These are phyloP conservation scores for Fusarium piperis DNA, from an alignment of 2,329 filamentous ascomycete species.

Conservation along the genomic window DNA sequence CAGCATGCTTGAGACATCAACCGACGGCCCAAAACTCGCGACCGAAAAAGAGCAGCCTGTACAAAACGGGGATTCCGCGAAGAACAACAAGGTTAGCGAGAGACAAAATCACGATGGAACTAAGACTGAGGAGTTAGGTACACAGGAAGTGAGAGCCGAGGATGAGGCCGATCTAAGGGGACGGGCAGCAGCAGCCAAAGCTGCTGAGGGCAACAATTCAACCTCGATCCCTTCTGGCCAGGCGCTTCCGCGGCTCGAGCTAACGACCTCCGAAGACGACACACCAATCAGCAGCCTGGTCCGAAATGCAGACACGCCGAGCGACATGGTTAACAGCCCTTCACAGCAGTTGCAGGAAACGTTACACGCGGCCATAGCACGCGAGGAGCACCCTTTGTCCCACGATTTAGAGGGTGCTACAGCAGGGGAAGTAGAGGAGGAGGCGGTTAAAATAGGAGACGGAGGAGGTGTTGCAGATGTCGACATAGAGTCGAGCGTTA, in stretches of 20 bases:
- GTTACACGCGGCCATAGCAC: constrained; percentile 8
- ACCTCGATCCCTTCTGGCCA: constrained; percentile 45
- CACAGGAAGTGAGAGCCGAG: constrained; percentile 44
- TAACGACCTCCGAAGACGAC: constrained; percentile 29
- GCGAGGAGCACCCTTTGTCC: not conserved
- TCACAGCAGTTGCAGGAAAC: constrained; percentile 32
- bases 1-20: constrained; percentile 38
- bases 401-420: not conserved
- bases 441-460: not conserved
- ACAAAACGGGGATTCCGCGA: constrained; percentile 15
- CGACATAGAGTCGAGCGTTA: constrained; percentile 4
- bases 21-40: constrained; percentile 41
- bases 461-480: constrained; percentile 11
- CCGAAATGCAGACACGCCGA: constrained; percentile 31
- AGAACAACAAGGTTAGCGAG: constrained; percentile 42
- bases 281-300: constrained; percentile 36
- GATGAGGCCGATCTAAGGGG: constrained; percentile 36
- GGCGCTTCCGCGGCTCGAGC: constrained; percentile 33
- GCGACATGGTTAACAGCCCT: constrained; percentile 30
- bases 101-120: constrained; percentile 31
- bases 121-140: constrained; percentile 41
- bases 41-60: constrained; percentile 18
- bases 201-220: constrained; percentile 34
- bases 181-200: constrained; percentile 18
- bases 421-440: not conserved